phyloP scores from a whole-genome alignment of 805 yeast species.

The Ogataea methanolica region DNA sequence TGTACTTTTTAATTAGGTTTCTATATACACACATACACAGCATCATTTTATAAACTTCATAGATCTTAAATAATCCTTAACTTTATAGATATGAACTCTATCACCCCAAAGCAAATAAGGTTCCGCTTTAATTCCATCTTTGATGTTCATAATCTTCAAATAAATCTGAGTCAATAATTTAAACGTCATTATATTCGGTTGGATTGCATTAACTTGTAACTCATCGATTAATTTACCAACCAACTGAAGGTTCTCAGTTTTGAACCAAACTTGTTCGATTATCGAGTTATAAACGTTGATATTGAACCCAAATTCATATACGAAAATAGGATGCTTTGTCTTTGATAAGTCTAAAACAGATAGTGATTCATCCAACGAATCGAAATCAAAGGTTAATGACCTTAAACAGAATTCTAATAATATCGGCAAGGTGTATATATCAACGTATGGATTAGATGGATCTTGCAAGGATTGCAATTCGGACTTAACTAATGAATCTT shows the following conservation, averaged over 20 bases:
- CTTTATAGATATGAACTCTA: slow-evolving; percentile 20
- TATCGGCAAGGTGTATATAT: slow-evolving; percentile 23
- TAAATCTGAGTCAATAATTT: slow-evolving; percentile 23
- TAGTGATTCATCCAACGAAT: slow-evolving; percentile 23
- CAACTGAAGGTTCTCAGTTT: slow-evolving; percentile 23
- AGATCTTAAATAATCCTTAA: slow-evolving; percentile 17
- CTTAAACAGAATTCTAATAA: slow-evolving; percentile 23
- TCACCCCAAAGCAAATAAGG: slow-evolving; percentile 28
- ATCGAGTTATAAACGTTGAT: slow-evolving; percentile 28
- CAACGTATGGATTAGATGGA: slow-evolving; percentile 22
- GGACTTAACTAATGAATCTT: slow-evolving; percentile 5
- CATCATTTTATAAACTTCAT: slow-evolving; percentile 4
- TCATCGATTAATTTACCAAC: slow-evolving; percentile 24
- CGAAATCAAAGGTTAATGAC: slow-evolving; percentile 29
- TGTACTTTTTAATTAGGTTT: too few relatives aligned
- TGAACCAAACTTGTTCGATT: slow-evolving; percentile 24
- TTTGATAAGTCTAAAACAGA: slow-evolving; percentile 21
- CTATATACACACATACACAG: not conserved
- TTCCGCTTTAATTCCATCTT: slow-evolving; percentile 15
- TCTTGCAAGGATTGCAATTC: slow-evolving; percentile 2
- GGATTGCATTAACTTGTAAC: slow-evolving; percentile 26
- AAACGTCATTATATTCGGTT: slow-evolving; percentile 26
- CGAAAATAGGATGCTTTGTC: slow-evolving; percentile 22
- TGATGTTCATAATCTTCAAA: slow-evolving; percentile 25
- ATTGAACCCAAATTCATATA: slow-evolving; percentile 29